phyloP scores from a whole-genome alignment of 257 asterid species.

The Phtheirospermum japonicum region DNA sequence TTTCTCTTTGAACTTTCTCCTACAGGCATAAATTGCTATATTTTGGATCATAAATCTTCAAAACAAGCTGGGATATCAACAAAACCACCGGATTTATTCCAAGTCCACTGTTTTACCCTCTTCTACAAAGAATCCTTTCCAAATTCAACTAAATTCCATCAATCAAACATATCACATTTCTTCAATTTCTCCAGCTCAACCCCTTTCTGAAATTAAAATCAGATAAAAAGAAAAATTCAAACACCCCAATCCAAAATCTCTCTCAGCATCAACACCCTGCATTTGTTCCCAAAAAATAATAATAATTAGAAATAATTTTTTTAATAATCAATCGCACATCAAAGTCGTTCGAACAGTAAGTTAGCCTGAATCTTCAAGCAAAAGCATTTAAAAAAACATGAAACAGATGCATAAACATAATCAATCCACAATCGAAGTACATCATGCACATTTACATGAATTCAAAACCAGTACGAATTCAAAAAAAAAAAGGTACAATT shows the following conservation, averaged over 20 bases:
- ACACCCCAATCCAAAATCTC: constrained; percentile 26
- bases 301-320: too few relatives aligned
- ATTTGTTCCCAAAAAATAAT: constrained; percentile 9
- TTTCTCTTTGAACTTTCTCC: too few relatives aligned
- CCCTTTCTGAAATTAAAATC: constrained; percentile 19
- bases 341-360: too few relatives aligned
- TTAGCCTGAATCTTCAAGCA: too few relatives aligned
- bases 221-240: background rate
- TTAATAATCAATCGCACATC: too few relatives aligned
- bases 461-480: too few relatives aligned
- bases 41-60: background rate
- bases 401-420: constrained; percentile 26
- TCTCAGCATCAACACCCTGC: constrained; percentile 34
- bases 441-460: constrained; percentile 8
- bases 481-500: too few relatives aligned
- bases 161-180: constrained; percentile 13
- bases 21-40: background rate
- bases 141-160: constrained; percentile 22
- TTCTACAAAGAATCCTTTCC: too few relatives aligned
- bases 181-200: background rate
- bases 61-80: too few relatives aligned
- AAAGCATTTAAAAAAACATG: too few relatives aligned
- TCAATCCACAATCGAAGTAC: constrained; percentile 16
- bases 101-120: too few relatives aligned
- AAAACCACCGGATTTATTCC: too few relatives aligned